Conservation (phyloP, 768 basidiomycete species). For the Rossbeevera mucosa region DNA sequence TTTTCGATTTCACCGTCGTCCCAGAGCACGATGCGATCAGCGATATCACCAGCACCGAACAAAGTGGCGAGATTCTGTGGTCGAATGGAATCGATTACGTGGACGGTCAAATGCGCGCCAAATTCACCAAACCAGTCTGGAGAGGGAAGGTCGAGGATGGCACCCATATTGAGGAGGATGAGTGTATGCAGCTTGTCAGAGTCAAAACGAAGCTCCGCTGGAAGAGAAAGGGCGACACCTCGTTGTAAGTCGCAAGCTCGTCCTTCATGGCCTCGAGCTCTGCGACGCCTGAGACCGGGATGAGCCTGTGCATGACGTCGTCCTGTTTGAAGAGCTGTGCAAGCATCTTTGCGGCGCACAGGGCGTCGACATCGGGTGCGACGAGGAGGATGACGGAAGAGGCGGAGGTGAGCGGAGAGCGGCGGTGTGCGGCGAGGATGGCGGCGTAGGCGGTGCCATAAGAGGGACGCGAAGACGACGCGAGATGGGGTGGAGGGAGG, state of each 20-base stretch:
- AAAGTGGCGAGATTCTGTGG: conserved; percentile 87
- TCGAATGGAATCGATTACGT: conserved; percentile 92
- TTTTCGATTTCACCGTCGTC: conserved; percentile 80
- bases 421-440: conserved; percentile 68
- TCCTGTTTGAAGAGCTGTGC: conserved; percentile 88
- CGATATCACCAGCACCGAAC: conserved; percentile 65
- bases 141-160: conserved; percentile 76
- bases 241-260: conserved; percentile 60
- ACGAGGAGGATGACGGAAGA: conserved; percentile 84
- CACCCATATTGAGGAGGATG: conserved; percentile 89
- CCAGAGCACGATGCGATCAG: conserved; percentile 83
- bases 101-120: conserved; percentile 58
- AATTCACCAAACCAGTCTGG: conserved; percentile 75
- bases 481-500: conserved; percentile 66
- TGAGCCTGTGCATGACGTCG: conserved; percentile 85
- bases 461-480: conserved; percentile 52
- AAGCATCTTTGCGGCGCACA: conserved; percentile 89
- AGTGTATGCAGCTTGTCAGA: conserved; percentile 72
- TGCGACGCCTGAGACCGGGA: conserved; percentile 82
- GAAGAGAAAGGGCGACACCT: no score
- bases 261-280: conserved; percentile 65
- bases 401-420: conserved; percentile 71
- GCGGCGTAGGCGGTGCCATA: conserved; percentile 70
- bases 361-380: conserved; percentile 86
- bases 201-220: conserved; percentile 4